These are phyloP conservation scores for Microcyclospora pomicola DNA, from an alignment of 2,329 filamentous ascomycete genomes.

Conservation along the genomic window DNA sequence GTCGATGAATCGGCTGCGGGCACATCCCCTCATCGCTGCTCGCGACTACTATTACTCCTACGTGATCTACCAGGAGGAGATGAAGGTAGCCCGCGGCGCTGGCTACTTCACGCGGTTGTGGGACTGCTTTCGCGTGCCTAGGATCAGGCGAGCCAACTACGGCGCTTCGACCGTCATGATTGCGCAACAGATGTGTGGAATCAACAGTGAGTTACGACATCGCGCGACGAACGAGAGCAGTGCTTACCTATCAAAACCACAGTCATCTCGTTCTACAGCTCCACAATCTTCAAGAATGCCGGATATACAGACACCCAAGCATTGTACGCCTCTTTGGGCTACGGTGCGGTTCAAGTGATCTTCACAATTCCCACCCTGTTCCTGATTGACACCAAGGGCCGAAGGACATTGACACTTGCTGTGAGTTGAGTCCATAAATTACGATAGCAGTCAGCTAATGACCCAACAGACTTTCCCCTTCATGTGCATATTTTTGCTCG, in stretches of 20 bases:
- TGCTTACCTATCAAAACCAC: slow-evolving; percentile 1
- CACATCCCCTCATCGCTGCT: slow-evolving; percentile 39
- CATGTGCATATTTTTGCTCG: slow-evolving; percentile 37
- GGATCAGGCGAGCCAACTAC: slow-evolving; percentile 31
- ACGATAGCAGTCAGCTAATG: background rate
- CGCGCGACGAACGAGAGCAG: background rate
- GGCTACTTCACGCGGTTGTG: slow-evolving; percentile 30
- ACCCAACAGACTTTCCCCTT: slow-evolving; percentile 30
- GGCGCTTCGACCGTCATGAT: slow-evolving; percentile 24
- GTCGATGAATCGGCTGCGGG: slow-evolving; percentile 36
- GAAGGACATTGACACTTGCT: slow-evolving; percentile 25
- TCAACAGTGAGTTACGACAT: slow-evolving; percentile 14
- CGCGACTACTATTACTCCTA: slow-evolving; percentile 41
- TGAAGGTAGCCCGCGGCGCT: slow-evolving; percentile 23
- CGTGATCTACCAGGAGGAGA: slow-evolving; percentile 24
- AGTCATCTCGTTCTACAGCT: slow-evolving; percentile 27
- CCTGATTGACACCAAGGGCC: slow-evolving; percentile 33
- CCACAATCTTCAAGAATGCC: slow-evolving; percentile 24
- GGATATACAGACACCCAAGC: slow-evolving; percentile 25
- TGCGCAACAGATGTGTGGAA: slow-evolving; percentile 23
- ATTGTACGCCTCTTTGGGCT: slow-evolving; percentile 29
- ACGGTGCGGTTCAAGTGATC: slow-evolving; percentile 32
- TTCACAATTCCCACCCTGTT: slow-evolving; percentile 33
- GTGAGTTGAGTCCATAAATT: slow-evolving; percentile 4
- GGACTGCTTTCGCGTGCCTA: slow-evolving; percentile 37